Evolutionary conservation across 805 yeast species (phyloP), one percentile per base, ranked within the genome.

Genomic region (Cyberlindnera misumaiensis): DNA sequence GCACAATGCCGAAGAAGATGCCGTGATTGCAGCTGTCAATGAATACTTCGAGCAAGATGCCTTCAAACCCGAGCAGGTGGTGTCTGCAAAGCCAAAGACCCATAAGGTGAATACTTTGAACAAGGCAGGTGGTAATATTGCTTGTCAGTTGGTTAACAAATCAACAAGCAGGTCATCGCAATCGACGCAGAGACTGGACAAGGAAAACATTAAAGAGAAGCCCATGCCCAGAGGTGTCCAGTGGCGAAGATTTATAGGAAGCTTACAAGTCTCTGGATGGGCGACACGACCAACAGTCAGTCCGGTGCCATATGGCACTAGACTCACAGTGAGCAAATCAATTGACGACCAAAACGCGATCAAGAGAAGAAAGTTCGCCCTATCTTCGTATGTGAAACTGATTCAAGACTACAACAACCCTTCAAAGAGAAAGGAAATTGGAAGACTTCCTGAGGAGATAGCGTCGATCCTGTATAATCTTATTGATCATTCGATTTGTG

Each of bases 371-470:
- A 48, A 51, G 6, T 58, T 61, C 3, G 40, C 55, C 8, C 53
- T 60, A 44, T 55, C 66, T 0, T 60, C 62, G 11, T 59, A 51
- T 41, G 49, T 65, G 5, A 62, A 62, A 36, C 42, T 66, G 15
- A 41, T 54, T 3, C 57, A 52, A 31, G 51, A 53, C 36, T 28
- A 35, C 5, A 28, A 47, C 31, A 61, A 59, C 35, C 42, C 53
- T 3, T 37, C 45, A 4, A 47, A 42, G 16, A 45, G 56, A 14
- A 56, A 83, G 42, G 95, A 85, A 53, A 65, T 89, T 24, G 97
- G 93, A 0, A 71, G 95, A 47, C 55, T 85, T 1, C 80, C 85
- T 0, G 88, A 81, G 45, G 83, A 76, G 35, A 64, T 76, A 24
- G 87, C 95, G 0, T 60, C 71, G 5, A 70, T 80, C 10, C 53